Evolutionary conservation across 345 rosid species (phyloP), one percentile per base, ranked within the genome.

Genomic region (Noccaea caerulescens): DNA sequence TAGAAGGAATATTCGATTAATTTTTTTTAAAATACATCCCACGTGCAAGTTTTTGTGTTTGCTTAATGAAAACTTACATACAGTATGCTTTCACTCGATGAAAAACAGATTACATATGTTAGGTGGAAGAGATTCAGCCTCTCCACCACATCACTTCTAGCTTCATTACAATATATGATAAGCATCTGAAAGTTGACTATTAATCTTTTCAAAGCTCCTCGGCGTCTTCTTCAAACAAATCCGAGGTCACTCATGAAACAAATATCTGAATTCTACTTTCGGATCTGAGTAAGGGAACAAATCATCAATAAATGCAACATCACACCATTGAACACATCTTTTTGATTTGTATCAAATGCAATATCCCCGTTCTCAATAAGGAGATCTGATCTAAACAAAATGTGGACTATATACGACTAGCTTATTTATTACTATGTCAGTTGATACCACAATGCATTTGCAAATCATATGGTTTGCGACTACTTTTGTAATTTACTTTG

Each of bases 121-220:
- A 16, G 9, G 9, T 18, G 46, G 46, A 16, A 37, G 6, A 58
- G 45, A 5, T 36, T 36, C 44, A 20, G 34, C 44, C 12, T 34
- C 55, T 25, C 27, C 68, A 46, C 67, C 57, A 11, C 68, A 49
- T 10, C 57, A 49, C 45, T 49, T 36, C 50, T 12, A 18, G 36
- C 8, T 63, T 63, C 30, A 1, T 25, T 25, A 25, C 27, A 25
- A 25, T 3, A 33, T 42, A 20, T 10, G 1, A 20, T 34, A 33
- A 11, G 34, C 18, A 63, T 32, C 12, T 12, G 27, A 3, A 45
- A 39, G 10, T 46, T 62, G 27, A 63, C 43, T 14, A 12, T 33
- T 33, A 41, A 41, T 43, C 12, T 27, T 43, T 42, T 25, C 50
- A 23, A 41, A 45, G 13, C 3, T 62, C 53, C 39, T 44, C 8